Conservation (phyloP, 116 monocot genomes). For the Zostera marina region DNA sequence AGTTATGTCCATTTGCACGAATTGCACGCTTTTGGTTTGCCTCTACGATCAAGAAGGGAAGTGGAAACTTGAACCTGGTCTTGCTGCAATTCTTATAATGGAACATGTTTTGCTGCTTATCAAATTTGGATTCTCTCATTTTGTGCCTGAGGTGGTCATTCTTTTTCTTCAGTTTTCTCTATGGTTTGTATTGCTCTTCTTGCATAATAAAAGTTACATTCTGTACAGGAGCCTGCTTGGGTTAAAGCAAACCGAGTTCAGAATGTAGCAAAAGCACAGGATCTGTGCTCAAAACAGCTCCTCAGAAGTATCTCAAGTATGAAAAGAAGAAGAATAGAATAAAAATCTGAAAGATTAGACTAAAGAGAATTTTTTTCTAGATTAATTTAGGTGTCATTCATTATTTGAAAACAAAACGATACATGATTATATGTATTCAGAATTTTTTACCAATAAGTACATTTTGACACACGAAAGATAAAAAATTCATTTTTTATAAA, state of each 20-base stretch:
- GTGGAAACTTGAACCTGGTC: constrained; percentile 84
- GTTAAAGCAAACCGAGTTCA: constrained; percentile 47
- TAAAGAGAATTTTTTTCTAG: too few species aligned
- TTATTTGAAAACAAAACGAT: too few species aligned
- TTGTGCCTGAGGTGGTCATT: constrained; percentile 43
- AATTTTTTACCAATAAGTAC: too few species aligned
- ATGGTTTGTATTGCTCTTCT: background rate
- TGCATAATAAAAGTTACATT: background rate
- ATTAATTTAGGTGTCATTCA: too few species aligned
- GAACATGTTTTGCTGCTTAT: constrained; percentile 74
- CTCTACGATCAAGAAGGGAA: constrained; percentile 86
- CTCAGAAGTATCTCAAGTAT: constrained; percentile 43
- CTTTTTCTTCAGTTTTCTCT: background rate
- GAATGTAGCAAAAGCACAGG: constrained; percentile 34
- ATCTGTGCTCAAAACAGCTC: constrained; percentile 51
- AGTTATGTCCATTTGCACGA: constrained; percentile 88
- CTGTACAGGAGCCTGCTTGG: constrained; percentile 68
- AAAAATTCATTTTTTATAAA: too few species aligned
- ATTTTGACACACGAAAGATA: too few species aligned
- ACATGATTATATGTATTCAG: too few species aligned
- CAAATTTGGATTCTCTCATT: constrained; percentile 87
- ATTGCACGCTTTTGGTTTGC: constrained; percentile 69
- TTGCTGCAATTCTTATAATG: constrained; percentile 69
- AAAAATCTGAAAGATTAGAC: background rate
- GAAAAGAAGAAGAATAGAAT: constrained; percentile 25